Evolutionary conservation across 257 asterid species (phyloP).

Genomic region (Phtheirospermum japonicum): DNA sequence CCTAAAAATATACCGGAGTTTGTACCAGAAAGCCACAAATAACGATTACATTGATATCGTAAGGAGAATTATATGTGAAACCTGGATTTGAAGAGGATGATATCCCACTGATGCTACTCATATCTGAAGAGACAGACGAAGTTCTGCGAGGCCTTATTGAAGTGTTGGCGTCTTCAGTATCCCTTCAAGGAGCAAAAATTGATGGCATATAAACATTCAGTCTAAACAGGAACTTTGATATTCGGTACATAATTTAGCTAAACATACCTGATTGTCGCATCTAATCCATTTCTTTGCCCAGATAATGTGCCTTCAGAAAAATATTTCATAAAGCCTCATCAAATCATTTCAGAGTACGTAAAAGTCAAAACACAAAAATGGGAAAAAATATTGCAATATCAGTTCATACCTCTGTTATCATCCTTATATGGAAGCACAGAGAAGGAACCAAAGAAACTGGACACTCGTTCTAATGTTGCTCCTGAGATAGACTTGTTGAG

Average conservation of each 20-base stretch:
- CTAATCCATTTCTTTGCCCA: constrained; percentile 53
- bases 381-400: constrained; percentile 6
- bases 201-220: constrained; percentile 23
- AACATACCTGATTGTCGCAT: constrained; percentile 54
- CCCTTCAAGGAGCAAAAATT: constrained; percentile 37
- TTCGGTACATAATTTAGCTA: constrained; percentile 19
- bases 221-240: constrained; percentile 17
- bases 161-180: constrained; percentile 48
- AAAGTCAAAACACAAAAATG: background rate
- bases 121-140: constrained; percentile 78
- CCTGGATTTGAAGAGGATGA: constrained; percentile 69
- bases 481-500: constrained; percentile 77
- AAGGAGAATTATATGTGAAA: constrained; percentile 25
- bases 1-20: no score
- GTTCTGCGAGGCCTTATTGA: constrained; percentile 64
- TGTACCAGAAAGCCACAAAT: background rate
- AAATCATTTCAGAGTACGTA: background rate
- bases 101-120: constrained; percentile 65
- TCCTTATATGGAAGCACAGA: constrained; percentile 55
- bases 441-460: constrained; percentile 67
- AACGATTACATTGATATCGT: background rate
- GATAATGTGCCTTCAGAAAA: constrained; percentile 45
- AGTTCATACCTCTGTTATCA: constrained; percentile 54
- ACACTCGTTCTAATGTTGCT: constrained; percentile 61
- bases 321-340: constrained; percentile 8